Evolutionary conservation across 352 stramenopile species (phyloP), one percentile per base, ranked within the genome.

Genomic region (Pythium scleroteichum): DNA sequence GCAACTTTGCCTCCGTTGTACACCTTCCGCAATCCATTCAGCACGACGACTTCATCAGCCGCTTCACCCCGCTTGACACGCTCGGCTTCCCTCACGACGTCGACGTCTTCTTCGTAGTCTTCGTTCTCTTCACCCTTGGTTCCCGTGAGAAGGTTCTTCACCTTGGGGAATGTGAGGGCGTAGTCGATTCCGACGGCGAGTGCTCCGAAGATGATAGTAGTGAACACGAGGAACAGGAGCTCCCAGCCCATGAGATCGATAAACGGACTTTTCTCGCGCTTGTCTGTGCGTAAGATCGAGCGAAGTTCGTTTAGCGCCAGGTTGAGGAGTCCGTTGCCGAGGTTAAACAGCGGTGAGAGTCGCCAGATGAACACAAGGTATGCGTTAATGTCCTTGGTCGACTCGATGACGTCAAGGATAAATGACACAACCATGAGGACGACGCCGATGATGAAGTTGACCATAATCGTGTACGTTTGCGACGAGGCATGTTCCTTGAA

Each of bases 11-110:
- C 62, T 22, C 79, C 85, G 27, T 74, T 78, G 71, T 96, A 98
- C 42, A 97, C 83, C 72, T 98, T 97, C 17, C 85, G 68, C 9
- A 98, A 63, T 13, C 59, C 47, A n/a, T 86, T 65, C 3, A 97
- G 44, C 29, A 76, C 72, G 40, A 85, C 68, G 2, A 59, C 72
- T 27, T 83, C 75, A 14, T 62, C 66, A 9, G 84, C 73, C 3
- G 68, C 71, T 17, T 9, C 44, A 23, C 52, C 45, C 16, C 20
- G 22, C 12, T 44, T 24, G 2, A 68, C 52, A 38, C 60, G 60
- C 13, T 59, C 17, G 1, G 50, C 57, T 26, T 76, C 69, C 1
- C 62, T 64, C 9, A 26, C 10, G 2, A 73, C 69, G 38, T 76
- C 69, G 2, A 52, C 35, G 23, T 72, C 66, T 23, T 68, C 39